These are phyloP conservation scores for Cokeromyces recurvatus DNA, from an alignment of 371 early-diverging fungal genomes.

Conservation along the genomic window DNA sequence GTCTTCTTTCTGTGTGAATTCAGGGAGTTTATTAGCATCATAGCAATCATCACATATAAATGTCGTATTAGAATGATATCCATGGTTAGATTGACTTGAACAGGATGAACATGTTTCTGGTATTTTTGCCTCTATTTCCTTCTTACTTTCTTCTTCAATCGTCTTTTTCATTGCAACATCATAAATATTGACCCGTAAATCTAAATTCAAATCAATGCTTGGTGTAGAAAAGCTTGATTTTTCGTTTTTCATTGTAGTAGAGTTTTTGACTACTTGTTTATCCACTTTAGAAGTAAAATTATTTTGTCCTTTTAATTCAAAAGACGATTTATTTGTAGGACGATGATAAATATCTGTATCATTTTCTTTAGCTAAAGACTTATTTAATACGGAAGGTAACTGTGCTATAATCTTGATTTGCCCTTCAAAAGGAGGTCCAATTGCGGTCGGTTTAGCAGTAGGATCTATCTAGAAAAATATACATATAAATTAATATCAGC, in stretches of 20 bases:
- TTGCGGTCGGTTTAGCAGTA: slow-evolving; percentile 81
- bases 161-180: background rate
- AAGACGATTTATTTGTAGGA: background rate
- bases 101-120: slow-evolving; percentile 4
- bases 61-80: slow-evolving; percentile 1
- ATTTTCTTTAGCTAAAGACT: background rate
- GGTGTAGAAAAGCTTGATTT: no score
- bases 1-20: slow-evolving; percentile 11
- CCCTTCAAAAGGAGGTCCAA: slow-evolving; percentile 88
- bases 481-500: no score
- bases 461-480: slow-evolving; percentile 71
- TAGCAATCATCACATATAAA: slow-evolving; percentile 12
- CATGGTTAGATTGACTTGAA: slow-evolving; percentile 2
- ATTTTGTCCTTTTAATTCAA: no score
- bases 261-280: background rate
- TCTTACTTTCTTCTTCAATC: background rate
- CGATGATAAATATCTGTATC: background rate
- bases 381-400: slow-evolving; percentile 13
- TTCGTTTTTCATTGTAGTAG: background rate
- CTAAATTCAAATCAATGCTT: slow-evolving; percentile 14
- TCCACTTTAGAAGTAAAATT: no score
- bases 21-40: slow-evolving; percentile 1
- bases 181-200: slow-evolving; percentile 18
- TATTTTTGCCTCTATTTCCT: no score
- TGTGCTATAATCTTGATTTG: slow-evolving; percentile 62